phyloP scores from a whole-genome alignment of 371 early-diverging fungal species.

The Lichtheimia ramosa region DNA sequence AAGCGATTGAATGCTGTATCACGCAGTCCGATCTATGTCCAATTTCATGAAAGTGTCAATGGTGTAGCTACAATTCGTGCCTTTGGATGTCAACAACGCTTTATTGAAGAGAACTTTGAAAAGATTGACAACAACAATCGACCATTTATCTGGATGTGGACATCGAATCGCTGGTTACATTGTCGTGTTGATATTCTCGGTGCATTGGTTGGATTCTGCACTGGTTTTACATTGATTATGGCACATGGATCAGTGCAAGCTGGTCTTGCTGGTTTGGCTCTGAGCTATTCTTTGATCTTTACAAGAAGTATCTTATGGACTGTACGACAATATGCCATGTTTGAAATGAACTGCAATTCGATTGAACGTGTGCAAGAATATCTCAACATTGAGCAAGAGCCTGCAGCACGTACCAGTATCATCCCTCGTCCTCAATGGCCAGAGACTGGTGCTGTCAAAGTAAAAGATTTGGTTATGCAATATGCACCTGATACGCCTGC shows the following conservation, averaged over 20 bases:
- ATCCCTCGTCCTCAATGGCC: conserved; percentile 75
- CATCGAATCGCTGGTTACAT: conserved; percentile 87
- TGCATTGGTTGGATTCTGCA: conserved; percentile 70
- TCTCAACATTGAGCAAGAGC: conserved; percentile 69
- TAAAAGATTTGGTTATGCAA: conserved; percentile 63
- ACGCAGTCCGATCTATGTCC: conserved; percentile 78
- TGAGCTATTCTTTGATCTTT: conserved; percentile 70
- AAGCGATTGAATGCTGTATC: conserved; percentile 85
- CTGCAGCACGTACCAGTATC: conserved; percentile 46
- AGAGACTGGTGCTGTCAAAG: conserved; percentile 60
- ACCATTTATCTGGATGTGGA: conserved; percentile 83
- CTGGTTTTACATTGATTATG: conserved; percentile 61
- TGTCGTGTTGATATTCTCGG: conserved; percentile 75
- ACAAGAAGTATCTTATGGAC: conserved; percentile 77
- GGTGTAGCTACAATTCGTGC: conserved; percentile 83
- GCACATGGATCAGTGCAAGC: conserved; percentile 58
- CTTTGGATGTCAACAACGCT: conserved; percentile 63
- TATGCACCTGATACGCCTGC: conserved; percentile 68
- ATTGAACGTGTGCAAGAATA: conserved; percentile 87
- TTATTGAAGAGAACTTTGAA: conserved; percentile 56
- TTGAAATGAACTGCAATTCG: conserved; percentile 77
- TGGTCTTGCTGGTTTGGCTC: conserved; percentile 77
- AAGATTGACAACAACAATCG: conserved; percentile 72
- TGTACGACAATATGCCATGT: conserved; percentile 73
- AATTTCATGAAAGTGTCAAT: conserved; percentile 73